phyloP scores from a whole-genome alignment of 2,329 filamentous ascomycete species.

The Arachnopeziza araneosa region DNA sequence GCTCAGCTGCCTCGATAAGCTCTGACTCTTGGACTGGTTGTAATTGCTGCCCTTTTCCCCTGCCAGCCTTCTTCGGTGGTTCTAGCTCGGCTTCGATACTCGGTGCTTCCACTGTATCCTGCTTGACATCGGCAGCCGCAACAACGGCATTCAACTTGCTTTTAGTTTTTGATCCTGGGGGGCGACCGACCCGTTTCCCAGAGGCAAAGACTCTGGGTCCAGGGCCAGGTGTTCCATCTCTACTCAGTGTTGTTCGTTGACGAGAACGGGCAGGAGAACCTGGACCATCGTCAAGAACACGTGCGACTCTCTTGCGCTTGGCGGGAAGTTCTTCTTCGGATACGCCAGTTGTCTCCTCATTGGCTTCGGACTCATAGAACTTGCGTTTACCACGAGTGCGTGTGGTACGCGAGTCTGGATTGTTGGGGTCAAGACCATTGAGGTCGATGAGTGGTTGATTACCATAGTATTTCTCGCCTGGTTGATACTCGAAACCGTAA shows the following conservation, averaged over 20 bases:
- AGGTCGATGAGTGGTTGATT: constrained; percentile 44
- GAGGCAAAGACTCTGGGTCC: constrained; percentile 23
- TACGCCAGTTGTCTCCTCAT: constrained; percentile 18
- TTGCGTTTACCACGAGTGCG: constrained; percentile 16
- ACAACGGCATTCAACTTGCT: constrained; percentile 18
- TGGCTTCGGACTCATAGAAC: constrained; percentile 17
- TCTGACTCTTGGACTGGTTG: constrained; percentile 19
- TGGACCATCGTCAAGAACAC: constrained; percentile 18
- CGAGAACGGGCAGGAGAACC: constrained; percentile 1
- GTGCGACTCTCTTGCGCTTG: constrained; percentile 23
- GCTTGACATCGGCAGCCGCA: constrained; percentile 12
- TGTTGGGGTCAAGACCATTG: constrained; percentile 7
- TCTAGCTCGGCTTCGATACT: neutral
- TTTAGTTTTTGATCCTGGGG: constrained; percentile 22
- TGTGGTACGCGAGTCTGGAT: constrained; percentile 13
- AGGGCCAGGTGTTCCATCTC: constrained; percentile 18
- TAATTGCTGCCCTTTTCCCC: constrained; percentile 16
- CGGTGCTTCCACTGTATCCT: constrained; percentile 3
- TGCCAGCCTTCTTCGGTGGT: neutral
- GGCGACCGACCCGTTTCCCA: constrained; percentile 29
- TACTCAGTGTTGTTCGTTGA: constrained; percentile 11
- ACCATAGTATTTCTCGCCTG: constrained; percentile 51
- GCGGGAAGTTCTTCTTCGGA: constrained; percentile 25
- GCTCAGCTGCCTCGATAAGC: constrained; percentile 23
- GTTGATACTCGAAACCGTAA: constrained; percentile 58